A percentile compares a stretch with the other conserved stretches of the same genome.
phyloP scores from a whole-genome alignment of 441 rosid species.

The Mallotus japonicus region DNA sequence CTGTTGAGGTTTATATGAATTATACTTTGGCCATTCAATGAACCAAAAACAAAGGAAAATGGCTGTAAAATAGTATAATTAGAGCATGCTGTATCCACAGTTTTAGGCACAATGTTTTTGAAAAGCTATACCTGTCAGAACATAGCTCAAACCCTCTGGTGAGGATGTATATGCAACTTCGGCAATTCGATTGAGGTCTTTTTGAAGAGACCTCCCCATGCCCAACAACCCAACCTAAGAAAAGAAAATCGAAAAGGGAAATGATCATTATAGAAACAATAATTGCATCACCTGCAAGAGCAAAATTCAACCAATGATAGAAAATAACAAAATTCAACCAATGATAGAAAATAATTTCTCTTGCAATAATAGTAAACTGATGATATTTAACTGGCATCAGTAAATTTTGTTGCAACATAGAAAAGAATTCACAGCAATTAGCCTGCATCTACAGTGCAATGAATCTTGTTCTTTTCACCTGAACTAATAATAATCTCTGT shows the following conservation, averaged over 20 bases:
- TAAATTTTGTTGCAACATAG: background rate
- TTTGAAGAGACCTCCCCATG: slow-evolving; percentile 72
- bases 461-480: background rate
- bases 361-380: slow-evolving; percentile 9
- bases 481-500: background rate
- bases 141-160: slow-evolving; percentile 69
- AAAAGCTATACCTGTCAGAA: slow-evolving; percentile 66
- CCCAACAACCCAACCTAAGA: slow-evolving; percentile 83
- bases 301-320: background rate
- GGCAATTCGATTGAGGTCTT: slow-evolving; percentile 80
- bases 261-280: background rate
- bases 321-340: slow-evolving; percentile 7
- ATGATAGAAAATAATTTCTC: background rate
- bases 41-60: background rate
- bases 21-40: background rate
- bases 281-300: background rate
- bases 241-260: slow-evolving; percentile 2
- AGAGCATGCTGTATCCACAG: background rate
- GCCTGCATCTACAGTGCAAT: background rate
- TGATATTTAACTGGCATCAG: background rate
- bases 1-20: background rate
- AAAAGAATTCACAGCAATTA: background rate
- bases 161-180: slow-evolving; percentile 81
- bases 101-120: no score
- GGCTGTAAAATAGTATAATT: background rate